Evolutionary conservation across 441 rosid genomes (phyloP).

Genomic region (Biscutella laevigata): DNA sequence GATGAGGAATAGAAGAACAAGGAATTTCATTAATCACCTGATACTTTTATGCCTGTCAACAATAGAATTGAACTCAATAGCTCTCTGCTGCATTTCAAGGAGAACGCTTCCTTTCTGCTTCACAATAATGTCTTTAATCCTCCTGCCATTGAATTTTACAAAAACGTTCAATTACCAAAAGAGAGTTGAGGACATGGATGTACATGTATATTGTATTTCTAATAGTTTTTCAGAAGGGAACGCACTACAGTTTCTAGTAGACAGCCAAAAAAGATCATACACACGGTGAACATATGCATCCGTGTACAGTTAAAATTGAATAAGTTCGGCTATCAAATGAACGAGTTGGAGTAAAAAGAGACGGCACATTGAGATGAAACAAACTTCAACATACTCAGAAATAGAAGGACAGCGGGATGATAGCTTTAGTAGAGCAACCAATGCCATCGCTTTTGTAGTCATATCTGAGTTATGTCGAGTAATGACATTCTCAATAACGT

Average conservation of each 20-base stretch:
- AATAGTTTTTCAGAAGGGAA: not conserved
- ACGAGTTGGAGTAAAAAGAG: conserved; percentile 5
- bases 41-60: conserved; percentile 81
- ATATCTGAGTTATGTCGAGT: conserved; percentile 66
- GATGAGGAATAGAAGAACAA: conserved; percentile 11
- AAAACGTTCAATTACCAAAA: not conserved
- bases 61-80: conserved; percentile 86
- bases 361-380: conserved; percentile 4
- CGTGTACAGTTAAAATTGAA: not conserved
- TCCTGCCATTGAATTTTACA: conserved; percentile 39
- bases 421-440: conserved; percentile 76
- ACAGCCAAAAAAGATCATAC: not conserved
- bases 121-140: conserved; percentile 55
- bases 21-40: conserved; percentile 37
- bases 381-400: conserved; percentile 53
- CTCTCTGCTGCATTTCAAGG: conserved; percentile 98
- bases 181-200: conserved; percentile 8
- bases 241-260: not conserved
- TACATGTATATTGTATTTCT: not conserved
- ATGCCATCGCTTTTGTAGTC: conserved; percentile 82
- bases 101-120: conserved; percentile 80
- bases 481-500: conserved; percentile 61
- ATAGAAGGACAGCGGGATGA: conserved; percentile 90
- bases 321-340: not conserved
- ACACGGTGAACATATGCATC: conserved; percentile 1